A percentile compares a stretch with the other conserved stretches of the same genome.
phyloP scores from a whole-genome alignment of 108 stramenopile genomes.

The Schizochytrium sp. region DNA sequence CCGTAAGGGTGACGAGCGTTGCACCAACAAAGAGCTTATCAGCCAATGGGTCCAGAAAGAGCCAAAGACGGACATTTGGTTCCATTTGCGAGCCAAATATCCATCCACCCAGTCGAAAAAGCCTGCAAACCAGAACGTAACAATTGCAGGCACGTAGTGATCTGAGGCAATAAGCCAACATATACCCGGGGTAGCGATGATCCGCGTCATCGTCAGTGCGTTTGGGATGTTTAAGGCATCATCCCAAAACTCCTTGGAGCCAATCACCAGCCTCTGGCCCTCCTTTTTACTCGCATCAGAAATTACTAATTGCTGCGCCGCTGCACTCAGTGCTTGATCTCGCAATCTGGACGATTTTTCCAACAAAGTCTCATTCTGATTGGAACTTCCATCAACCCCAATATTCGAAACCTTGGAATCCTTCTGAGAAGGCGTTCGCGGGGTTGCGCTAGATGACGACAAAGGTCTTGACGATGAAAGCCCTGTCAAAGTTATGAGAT shows the following conservation, averaged over 20 bases:
- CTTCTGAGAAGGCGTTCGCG: too few relatives aligned
- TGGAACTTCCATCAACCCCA: too few relatives aligned
- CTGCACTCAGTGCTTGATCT: too few relatives aligned
- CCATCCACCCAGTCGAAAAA: constrained; percentile 58
- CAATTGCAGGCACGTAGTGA: constrained; percentile 2
- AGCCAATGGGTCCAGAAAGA: constrained; percentile 38
- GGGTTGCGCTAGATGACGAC: too few relatives aligned
- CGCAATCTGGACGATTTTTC: too few relatives aligned
- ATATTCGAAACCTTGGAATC: too few relatives aligned
- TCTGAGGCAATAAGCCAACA: constrained; percentile 37
- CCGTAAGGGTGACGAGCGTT: constrained; percentile 12
- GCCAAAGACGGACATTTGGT: constrained; percentile 53
- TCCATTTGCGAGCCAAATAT: constrained; percentile 45
- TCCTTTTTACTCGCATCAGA: background rate
- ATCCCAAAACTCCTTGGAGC: constrained; percentile 15
- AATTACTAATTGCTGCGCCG: too few relatives aligned
- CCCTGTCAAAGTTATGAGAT: too few relatives aligned
- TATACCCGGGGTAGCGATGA: constrained; percentile 38
- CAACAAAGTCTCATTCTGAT: too few relatives aligned
- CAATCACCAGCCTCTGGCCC: constrained; percentile 1
- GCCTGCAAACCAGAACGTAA: constrained; percentile 36
- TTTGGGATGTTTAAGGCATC: constrained; percentile 48
- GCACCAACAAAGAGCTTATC: constrained; percentile 35
- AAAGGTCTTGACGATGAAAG: too few relatives aligned
- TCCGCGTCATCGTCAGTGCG: constrained; percentile 46